Evolutionary conservation across 148 eudicot genomes (phyloP), one percentile per base, ranked within the genome.

Genomic region (Vaccinium myrtillus): DNA sequence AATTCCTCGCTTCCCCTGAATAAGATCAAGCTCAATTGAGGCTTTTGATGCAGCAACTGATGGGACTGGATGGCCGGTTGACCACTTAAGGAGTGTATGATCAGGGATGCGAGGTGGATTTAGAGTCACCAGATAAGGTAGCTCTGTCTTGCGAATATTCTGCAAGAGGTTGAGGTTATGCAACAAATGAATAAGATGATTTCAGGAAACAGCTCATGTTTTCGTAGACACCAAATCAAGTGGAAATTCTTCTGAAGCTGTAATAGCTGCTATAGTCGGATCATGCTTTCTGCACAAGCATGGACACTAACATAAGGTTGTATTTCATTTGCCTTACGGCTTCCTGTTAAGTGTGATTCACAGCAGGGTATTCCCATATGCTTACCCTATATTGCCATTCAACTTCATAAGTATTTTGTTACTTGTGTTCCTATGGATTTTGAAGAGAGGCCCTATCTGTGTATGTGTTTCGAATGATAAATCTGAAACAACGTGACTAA

Each of bases 1-100:
- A 82, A 97, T 90, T 85, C 98, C 93, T 83, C 99, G 90, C 89
- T 90, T 92, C 81, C 99, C 99, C 94, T 97, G 99, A 89, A 97
- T 94, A 32, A 79, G 78, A 83, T 76, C 80, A 78, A 97, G 90
- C 90, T 93, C 91, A 79, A 84, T 75, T 81, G 98, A 93, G 85
- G 99, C 96, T 87, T 95, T 94, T 83, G 98, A 86, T 85, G 99
- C 96, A 61, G 98, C 95, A 81, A 95, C 96, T 25, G 98, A 94
- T 56, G 99, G 99, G 46, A 93, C 89, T 32, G 99, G 98, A 87
- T 97, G 99, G 53, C 98, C 94, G 8, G 96, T 91, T 77, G 92
- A 84, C 99, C 99, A 97, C 82, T 93, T 93, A 1, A 95, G 95
- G 92, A 93, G 50, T 49, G 91, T 81, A 56, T 94, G 85, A 30